Conservation (phyloP, 1,284 basidiomycete species). For the Polyporus tsugae region DNA sequence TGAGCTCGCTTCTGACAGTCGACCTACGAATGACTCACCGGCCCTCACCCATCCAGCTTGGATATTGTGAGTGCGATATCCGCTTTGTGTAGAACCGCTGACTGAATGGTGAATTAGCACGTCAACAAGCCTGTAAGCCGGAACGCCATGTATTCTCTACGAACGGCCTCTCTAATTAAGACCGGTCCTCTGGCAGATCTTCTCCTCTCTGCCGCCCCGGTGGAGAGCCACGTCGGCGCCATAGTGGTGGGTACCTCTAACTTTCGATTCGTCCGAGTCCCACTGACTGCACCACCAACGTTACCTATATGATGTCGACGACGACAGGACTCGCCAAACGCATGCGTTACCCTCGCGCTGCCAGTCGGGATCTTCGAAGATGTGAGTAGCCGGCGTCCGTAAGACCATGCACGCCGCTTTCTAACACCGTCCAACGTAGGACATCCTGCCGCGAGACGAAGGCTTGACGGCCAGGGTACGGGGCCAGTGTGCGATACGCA, state of each 20-base stretch:
- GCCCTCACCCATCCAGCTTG: constrained; percentile 49
- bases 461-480: constrained; percentile 65
- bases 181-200: constrained; percentile 52
- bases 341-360: constrained; percentile 76
- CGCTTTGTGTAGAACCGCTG: neutral
- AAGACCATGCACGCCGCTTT: neutral
- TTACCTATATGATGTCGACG: neutral
- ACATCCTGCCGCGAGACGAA: constrained; percentile 70
- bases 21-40: neutral
- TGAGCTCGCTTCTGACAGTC: constrained; percentile 32
- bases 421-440: constrained; percentile 43
- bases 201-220: constrained; percentile 76
- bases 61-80: constrained; percentile 61
- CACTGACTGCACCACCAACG: neutral
- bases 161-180: no score
- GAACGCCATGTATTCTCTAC: constrained; percentile 14
- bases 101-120: constrained; percentile 49
- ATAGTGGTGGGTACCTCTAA: constrained; percentile 60
- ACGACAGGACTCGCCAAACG: constrained; percentile 76
- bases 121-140: constrained; percentile 72
- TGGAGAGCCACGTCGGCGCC: constrained; percentile 80
- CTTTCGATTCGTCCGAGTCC: neutral
- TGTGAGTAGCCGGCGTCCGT: constrained; percentile 46
- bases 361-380: constrained; percentile 79
- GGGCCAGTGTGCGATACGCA: constrained; percentile 72